Evolutionary conservation across 2,329 filamentous ascomycete genomes (phyloP), one percentile per base, ranked within the genome.

Genomic region (Ophiobolus disseminans): DNA sequence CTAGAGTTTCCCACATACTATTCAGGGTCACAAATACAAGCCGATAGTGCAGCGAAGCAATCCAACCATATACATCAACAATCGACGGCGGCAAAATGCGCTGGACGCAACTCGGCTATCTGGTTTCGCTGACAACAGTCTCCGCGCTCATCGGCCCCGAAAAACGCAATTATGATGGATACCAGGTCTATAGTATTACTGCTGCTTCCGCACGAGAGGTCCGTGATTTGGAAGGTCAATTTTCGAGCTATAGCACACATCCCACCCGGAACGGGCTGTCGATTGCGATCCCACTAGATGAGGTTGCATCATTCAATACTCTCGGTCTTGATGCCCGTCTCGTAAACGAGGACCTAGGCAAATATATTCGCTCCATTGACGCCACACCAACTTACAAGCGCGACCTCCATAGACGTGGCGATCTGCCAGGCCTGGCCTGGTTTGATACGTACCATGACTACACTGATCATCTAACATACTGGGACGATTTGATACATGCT

Each of bases 311-410:
- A 3, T 79, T 79, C 47, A 51, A 75, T 39, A 58, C 63, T 7
- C 57, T 74, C 7, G 68, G 64, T 3, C 59, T 77, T 34, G 62
- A 69, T n/a, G 57, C 57, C 5, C 65, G 71, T 31, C 57, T 75
- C 10, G 73, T 80, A 66, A 76, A 79, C 50, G 66, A 72, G 11
- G 70, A 80, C 54, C 63, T 80, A 20, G 77, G 76, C 19, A 61
- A 61, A 7, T 72, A 74, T 8, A 80, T 80, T 51, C 62, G 64
- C 4, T 41, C 50, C 5, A 58, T 52, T 11, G 53, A 62, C 4
- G 59, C 53, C 23, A n/a, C 40, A 8, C 13, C 31, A 1, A 21
- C 52, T 5, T 64, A 61, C 36, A 54, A 48, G 11, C 53, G 54
- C 11, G 40, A 25, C 2, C 19, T 62, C 11, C 50, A 59, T 19